Evolutionary conservation across 2,329 filamentous ascomycete species (phyloP).

Genomic region (Cladophialophora chaetospira): DNA sequence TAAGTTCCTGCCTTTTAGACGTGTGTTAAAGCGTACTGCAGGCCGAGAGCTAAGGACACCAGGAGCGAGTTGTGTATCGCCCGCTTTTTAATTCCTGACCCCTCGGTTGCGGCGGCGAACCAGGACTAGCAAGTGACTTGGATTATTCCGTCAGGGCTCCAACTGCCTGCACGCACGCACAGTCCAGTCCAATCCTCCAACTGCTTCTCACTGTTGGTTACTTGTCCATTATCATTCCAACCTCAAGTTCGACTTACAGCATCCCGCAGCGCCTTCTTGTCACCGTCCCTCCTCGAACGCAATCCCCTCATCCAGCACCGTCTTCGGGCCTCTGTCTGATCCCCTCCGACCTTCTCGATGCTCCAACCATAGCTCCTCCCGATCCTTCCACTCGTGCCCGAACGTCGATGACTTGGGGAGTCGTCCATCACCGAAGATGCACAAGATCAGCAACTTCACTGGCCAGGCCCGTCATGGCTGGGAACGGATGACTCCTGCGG

Average conservation of each 20-base stretch:
- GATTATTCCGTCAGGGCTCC: slow-evolving; percentile 4
- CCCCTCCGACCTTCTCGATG: slow-evolving; percentile 21
- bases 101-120: slow-evolving; percentile 10
- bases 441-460: slow-evolving; percentile 69
- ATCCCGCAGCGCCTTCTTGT: too few relatives aligned
- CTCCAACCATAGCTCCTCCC: slow-evolving; percentile 24
- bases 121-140: background rate
- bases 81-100: slow-evolving; percentile 5
- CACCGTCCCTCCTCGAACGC: background rate
- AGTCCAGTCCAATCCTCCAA: slow-evolving; percentile 1
- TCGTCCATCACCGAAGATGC: slow-evolving; percentile 51
- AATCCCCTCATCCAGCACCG: background rate
- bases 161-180: slow-evolving; percentile 12
- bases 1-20: slow-evolving; percentile 4
- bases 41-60: background rate
- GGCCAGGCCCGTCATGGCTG: slow-evolving; percentile 67
- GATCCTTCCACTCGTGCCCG: slow-evolving; percentile 20
- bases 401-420: slow-evolving; percentile 35
- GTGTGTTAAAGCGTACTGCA: background rate
- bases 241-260: slow-evolving; percentile 7
- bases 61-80: background rate
- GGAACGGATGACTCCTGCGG: slow-evolving; percentile 66
- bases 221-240: slow-evolving; percentile 1
- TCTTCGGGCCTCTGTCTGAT: slow-evolving; percentile 5
- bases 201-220: background rate